A percentile compares a stretch with the other conserved stretches of the same genome.
phyloP scores from a whole-genome alignment of 2,329 filamentous ascomycete species.

The Eutypella sp. region DNA sequence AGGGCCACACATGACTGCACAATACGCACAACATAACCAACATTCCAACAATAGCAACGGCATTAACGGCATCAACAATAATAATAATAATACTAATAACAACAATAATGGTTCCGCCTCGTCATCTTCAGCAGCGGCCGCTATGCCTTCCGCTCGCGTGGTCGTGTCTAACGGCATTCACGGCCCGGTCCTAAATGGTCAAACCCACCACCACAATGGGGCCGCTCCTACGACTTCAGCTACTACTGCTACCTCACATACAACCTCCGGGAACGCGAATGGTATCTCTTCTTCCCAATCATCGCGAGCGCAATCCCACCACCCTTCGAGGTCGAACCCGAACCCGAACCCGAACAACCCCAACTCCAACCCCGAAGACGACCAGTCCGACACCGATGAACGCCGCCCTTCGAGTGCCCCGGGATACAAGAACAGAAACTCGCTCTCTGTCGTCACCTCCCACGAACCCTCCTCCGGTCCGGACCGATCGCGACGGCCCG shows the following conservation, averaged over 20 bases:
- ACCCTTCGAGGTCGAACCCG: too few relatives aligned
- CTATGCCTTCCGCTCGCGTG: constrained; percentile 1
- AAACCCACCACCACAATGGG: not conserved
- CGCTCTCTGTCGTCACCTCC: constrained; percentile 21
- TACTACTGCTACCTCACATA: too few relatives aligned
- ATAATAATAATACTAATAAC: not conserved
- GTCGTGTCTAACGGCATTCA: constrained; percentile 4
- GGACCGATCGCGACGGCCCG: constrained; percentile 32
- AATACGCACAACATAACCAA: not conserved
- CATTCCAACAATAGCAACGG: not conserved
- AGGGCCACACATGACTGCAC: not conserved
- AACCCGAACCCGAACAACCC: too few relatives aligned
- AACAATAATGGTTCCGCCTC: too few relatives aligned
- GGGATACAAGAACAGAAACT: constrained; percentile 33
- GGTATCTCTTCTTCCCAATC: not conserved
- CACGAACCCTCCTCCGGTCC: constrained; percentile 28
- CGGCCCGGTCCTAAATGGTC: not conserved
- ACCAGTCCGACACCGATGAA: constrained; percentile 21
- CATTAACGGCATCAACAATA: not conserved
- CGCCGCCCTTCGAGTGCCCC: constrained; percentile 43
- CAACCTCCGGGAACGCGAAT: too few relatives aligned
- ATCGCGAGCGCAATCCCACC: constrained; percentile 3
- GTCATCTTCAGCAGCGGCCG: not conserved
- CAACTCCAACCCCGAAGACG: too few relatives aligned
- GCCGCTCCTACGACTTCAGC: not conserved